Evolutionary conservation across 306 rosid species (phyloP).

Genomic region (Cucumis hystrix): DNA sequence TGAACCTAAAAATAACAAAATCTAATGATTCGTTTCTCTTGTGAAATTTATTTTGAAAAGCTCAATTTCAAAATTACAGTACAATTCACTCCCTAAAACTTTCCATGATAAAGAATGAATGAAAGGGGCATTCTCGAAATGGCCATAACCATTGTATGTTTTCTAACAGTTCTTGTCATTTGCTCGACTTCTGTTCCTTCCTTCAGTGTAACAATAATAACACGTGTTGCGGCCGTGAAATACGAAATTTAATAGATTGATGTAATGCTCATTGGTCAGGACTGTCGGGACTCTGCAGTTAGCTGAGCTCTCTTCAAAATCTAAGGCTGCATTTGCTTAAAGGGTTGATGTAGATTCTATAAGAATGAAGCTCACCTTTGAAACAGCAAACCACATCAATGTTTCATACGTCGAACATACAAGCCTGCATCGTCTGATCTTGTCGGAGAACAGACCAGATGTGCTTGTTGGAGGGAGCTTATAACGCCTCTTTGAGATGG

Average conservation of each 20-base stretch:
- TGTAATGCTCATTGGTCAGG: not conserved
- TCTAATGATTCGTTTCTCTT: not conserved
- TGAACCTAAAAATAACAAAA: not conserved
- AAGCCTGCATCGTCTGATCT: not conserved
- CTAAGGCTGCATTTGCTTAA: not conserved
- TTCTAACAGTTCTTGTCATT: not conserved
- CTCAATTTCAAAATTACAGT: not conserved
- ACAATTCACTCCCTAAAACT: not conserved
- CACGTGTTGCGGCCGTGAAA: not conserved
- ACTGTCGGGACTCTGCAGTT: not conserved
- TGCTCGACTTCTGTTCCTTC: not conserved
- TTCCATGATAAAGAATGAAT: not conserved
- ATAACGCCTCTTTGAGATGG: conserved; percentile 80
- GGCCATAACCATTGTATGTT: not conserved
- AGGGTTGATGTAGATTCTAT: not conserved
- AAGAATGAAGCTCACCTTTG: not conserved
- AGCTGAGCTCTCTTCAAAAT: not conserved
- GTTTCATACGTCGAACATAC: not conserved
- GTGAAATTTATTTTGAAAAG: not conserved
- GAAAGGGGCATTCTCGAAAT: not conserved
- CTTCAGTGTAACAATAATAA: not conserved
- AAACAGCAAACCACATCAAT: not conserved
- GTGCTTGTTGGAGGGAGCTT: conserved; percentile 7
- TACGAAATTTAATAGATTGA: not conserved
- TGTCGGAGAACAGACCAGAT: not conserved